Conservation (phyloP, 2,329 filamentous ascomycete species). For the Fusarium fracticaudum region DNA sequence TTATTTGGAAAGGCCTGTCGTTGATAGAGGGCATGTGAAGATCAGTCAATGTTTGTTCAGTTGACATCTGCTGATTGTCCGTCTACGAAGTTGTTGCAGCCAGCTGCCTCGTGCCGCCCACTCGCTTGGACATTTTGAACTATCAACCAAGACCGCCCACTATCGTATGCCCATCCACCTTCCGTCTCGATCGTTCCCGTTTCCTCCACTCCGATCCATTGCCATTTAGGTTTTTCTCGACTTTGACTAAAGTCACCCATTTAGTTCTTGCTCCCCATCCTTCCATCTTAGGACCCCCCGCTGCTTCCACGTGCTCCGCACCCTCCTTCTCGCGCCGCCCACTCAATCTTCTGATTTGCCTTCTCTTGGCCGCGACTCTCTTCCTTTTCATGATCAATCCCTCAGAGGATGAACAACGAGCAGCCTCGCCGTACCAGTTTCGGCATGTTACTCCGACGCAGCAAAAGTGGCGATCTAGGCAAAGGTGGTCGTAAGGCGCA, state of each 20-base stretch:
- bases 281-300: conserved; percentile 27
- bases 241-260: conserved; percentile 19
- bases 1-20: conserved; percentile 4
- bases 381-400: conserved; percentile 40
- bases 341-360: conserved; percentile 25
- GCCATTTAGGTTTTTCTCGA: conserved; percentile 25
- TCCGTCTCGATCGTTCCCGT: conserved; percentile 23
- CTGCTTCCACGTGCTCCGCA: conserved; percentile 38
- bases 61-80: neutral
- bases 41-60: neutral
- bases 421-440: conserved; percentile 55
- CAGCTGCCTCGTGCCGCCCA: conserved; percentile 10
- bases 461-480: conserved; percentile 73
- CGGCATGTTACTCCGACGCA: conserved; percentile 71
- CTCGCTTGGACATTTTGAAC: conserved; percentile 14
- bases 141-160: conserved; percentile 14
- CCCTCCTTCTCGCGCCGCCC: conserved; percentile 29
- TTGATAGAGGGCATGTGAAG: conserved; percentile 7
- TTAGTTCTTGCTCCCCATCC: conserved; percentile 24
- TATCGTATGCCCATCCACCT: conserved; percentile 17
- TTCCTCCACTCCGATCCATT: conserved; percentile 19
- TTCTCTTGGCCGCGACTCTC: conserved; percentile 32
- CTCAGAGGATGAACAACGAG: conserved; percentile 45
- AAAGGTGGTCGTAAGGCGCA: conserved; percentile 69
- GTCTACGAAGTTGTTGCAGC: neutral